Conservation (phyloP, 2,329 filamentous ascomycete genomes). For the Penicillium sclerotigenum region DNA sequence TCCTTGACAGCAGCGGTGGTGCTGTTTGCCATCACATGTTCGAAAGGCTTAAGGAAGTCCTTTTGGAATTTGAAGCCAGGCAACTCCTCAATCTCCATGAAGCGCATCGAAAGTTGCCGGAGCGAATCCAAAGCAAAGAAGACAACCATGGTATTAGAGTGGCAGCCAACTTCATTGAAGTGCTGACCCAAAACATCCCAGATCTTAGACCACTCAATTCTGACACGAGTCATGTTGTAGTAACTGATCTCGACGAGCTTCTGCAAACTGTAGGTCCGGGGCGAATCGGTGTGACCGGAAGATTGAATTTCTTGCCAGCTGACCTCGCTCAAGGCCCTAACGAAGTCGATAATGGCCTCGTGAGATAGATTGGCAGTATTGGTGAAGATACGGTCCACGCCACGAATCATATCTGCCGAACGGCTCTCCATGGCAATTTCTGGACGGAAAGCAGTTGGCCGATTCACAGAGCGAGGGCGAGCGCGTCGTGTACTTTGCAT, state of each 20-base stretch:
- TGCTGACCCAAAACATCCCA: conserved; percentile 98
- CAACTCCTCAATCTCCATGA: conserved; percentile 96
- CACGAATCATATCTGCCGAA: conserved; percentile 87
- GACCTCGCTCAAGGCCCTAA: conserved; percentile 85
- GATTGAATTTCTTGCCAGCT: conserved; percentile 99
- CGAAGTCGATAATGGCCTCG: conserved; percentile 93
- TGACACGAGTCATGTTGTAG: conserved; percentile 98
- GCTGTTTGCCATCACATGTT: conserved; percentile 94
- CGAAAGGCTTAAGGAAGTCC: conserved; percentile 96
- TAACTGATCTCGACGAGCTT: conserved; percentile 99
- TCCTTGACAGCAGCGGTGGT: conserved; percentile 92
- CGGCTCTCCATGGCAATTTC: conserved; percentile 90
- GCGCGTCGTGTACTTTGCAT: conserved; percentile 55
- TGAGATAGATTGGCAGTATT: conserved; percentile 91
- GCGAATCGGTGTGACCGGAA: conserved; percentile 91
- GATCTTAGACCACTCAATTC: conserved; percentile 97
- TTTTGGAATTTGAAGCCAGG: conserved; percentile 99
- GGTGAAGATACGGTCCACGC: conserved; percentile 93
- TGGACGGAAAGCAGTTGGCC: conserved; percentile 58
- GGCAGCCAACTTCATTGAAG: conserved; percentile 96
- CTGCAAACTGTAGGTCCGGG: conserved; percentile 93
- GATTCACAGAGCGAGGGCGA: conserved; percentile 46
- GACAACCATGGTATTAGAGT: conserved; percentile 93
- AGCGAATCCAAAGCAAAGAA: conserved; percentile 96
- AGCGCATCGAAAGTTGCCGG: conserved; percentile 94